Conservation (phyloP, 129 eudicot species). For the Arctium minus region DNA sequence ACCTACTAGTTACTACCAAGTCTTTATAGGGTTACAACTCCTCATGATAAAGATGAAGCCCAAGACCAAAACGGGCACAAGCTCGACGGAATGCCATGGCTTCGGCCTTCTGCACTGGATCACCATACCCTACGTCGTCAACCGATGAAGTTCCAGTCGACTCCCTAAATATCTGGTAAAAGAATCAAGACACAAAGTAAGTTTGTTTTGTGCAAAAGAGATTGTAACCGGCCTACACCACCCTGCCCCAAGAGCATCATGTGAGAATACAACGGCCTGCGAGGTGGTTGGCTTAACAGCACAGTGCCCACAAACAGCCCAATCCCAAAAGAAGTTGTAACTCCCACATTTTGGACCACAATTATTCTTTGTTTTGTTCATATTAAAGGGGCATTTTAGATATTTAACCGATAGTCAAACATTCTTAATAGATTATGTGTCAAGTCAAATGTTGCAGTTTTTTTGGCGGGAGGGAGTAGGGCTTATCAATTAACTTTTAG, state of each 20-base stretch:
- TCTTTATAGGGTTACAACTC: conserved; percentile 39
- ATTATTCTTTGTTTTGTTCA: no score
- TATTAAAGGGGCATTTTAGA: background rate
- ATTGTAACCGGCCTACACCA: background rate
- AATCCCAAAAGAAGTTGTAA: background rate
- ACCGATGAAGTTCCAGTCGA: conserved; percentile 78
- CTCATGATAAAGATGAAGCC: conserved; percentile 94
- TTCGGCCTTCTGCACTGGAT: conserved; percentile 93
- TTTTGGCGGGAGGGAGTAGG: background rate
- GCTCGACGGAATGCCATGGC: conserved; percentile 96
- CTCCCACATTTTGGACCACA: background rate
- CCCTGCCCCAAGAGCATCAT: no score
- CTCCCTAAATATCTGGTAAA: conserved; percentile 70
- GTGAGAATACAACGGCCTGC: no score
- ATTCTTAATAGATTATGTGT: background rate
- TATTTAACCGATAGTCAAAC: background rate
- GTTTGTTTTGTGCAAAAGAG: background rate
- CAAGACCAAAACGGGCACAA: conserved; percentile 98
- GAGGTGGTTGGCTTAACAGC: background rate
- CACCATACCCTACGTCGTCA: conserved; percentile 58
- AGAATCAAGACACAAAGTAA: background rate
- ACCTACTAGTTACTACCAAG: background rate
- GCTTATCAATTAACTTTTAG: background rate
- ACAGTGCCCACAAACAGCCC: background rate
- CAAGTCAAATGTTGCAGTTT: background rate